These are phyloP conservation scores for Lagerstroemia speciosa DNA, from an alignment of 345 rosid species.

Conservation along the genomic window DNA sequence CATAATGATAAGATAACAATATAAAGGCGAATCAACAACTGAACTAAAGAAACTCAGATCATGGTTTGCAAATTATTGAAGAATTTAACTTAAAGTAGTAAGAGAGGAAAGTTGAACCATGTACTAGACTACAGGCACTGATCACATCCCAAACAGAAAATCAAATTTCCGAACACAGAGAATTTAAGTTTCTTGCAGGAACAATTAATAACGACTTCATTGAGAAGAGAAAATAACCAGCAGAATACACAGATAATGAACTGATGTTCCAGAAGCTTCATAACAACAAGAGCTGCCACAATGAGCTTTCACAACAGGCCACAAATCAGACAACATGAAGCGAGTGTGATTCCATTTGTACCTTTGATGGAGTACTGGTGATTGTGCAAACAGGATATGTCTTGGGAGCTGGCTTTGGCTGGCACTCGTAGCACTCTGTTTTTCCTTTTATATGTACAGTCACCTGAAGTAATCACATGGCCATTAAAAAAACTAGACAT, in stretches of 20 bases:
- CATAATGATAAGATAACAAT: background rate
- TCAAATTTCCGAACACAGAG: background rate
- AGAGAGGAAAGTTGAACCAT: background rate
- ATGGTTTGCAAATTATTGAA: background rate
- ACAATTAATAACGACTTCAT: background rate
- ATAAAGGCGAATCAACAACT: background rate
- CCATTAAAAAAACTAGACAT: background rate
- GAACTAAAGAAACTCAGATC: background rate
- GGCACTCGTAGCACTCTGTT: conserved; percentile 96
- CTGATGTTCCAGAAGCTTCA: background rate
- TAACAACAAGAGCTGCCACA: background rate
- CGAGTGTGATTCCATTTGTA: conserved; percentile 14
- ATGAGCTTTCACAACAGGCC: background rate
- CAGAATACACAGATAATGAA: background rate
- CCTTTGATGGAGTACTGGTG: conserved; percentile 99
- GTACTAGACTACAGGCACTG: background rate
- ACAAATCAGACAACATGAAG: background rate
- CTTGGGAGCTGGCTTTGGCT: conserved; percentile 93
- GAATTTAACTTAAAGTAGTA: background rate
- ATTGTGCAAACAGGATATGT: conserved; percentile 98
- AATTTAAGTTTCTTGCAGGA: background rate
- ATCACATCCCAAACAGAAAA: background rate
- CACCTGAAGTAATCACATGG: conserved; percentile 34
- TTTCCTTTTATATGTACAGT: conserved; percentile 87
- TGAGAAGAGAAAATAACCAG: background rate